Conservation (phyloP, 305 asterid species). For the Fraxinus ornus region DNA sequence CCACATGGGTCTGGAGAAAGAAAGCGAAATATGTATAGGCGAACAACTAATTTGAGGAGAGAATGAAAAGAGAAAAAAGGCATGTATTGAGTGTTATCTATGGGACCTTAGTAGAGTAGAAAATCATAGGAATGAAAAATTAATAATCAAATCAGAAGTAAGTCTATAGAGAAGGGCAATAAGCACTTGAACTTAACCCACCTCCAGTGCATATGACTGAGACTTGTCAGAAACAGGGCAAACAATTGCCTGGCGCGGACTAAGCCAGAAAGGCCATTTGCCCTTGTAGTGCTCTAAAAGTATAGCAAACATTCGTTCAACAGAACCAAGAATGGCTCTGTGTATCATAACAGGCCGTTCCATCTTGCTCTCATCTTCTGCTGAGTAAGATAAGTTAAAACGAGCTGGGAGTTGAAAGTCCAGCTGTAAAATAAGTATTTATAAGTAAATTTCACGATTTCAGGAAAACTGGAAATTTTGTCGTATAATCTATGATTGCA, state of each 20-base stretch:
- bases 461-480: constrained; percentile 11
- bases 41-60: background rate
- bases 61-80: background rate
- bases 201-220: constrained; percentile 68
- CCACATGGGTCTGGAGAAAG: background rate
- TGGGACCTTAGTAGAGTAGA: background rate
- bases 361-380: constrained; percentile 88
- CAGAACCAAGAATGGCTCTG: constrained; percentile 87
- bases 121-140: background rate
- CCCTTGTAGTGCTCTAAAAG: constrained; percentile 88
- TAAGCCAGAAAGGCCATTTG: constrained; percentile 96
- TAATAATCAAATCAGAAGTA: background rate
- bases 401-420: constrained; percentile 97
- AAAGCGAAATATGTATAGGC: background rate
- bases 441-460: constrained; percentile 13
- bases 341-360: constrained; percentile 99
- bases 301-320: constrained; percentile 91
- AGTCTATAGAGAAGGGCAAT: background rate
- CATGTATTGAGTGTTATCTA: background rate
- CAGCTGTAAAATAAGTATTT: constrained; percentile 64
- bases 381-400: constrained; percentile 82
- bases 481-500: background rate
- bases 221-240: constrained; percentile 96
- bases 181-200: constrained; percentile 27
- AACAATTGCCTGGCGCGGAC: constrained; percentile 88